phyloP scores from a whole-genome alignment of 257 asterid species.

The Penstemon eatonii region DNA sequence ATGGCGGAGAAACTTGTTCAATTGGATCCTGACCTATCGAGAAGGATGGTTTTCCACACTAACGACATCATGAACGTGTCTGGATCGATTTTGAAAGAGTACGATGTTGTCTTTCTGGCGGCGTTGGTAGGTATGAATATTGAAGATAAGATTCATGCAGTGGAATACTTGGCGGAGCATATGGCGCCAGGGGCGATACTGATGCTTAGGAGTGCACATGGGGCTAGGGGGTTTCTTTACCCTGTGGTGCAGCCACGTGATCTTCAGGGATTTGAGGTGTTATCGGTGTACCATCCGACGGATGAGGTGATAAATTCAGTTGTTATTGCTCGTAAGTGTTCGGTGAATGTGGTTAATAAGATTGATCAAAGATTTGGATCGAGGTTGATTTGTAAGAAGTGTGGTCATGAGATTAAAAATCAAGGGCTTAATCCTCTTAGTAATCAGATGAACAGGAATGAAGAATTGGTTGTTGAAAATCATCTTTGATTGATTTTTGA shows the following conservation, averaged over 20 bases:
- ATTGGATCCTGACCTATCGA: conserved; percentile 54
- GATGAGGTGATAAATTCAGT: conserved; percentile 94
- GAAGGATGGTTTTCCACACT: conserved; percentile 60
- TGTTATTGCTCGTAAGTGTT: conserved; percentile 54
- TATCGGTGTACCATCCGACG: conserved; percentile 75
- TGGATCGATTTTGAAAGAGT: conserved; percentile 36
- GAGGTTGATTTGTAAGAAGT: conserved; percentile 53
- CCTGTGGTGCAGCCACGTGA: conserved; percentile 77
- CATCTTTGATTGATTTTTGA: conserved; percentile 29
- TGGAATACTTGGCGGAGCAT: conserved; percentile 52
- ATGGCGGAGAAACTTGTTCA: conserved; percentile 55
- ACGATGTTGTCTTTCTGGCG: conserved; percentile 83
- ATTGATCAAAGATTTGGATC: conserved; percentile 20
- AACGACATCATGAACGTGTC: conserved; percentile 60
- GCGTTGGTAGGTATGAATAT: conserved; percentile 86
- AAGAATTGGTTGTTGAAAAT: conserved; percentile 61
- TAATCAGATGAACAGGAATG: conserved; percentile 50
- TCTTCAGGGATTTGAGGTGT: conserved; percentile 46
- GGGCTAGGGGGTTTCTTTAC: conserved; percentile 76
- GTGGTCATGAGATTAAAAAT: conserved; percentile 43
- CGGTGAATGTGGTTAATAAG: neutral
- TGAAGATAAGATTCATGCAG: conserved; percentile 52
- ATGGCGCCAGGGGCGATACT: conserved; percentile 81
- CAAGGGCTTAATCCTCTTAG: conserved; percentile 53
- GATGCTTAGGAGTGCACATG: conserved; percentile 90